Evolutionary conservation across 2,329 filamentous ascomycete genomes (phyloP), one percentile per base, ranked within the genome.

Genomic region (Zymoseptoria crescenta): DNA sequence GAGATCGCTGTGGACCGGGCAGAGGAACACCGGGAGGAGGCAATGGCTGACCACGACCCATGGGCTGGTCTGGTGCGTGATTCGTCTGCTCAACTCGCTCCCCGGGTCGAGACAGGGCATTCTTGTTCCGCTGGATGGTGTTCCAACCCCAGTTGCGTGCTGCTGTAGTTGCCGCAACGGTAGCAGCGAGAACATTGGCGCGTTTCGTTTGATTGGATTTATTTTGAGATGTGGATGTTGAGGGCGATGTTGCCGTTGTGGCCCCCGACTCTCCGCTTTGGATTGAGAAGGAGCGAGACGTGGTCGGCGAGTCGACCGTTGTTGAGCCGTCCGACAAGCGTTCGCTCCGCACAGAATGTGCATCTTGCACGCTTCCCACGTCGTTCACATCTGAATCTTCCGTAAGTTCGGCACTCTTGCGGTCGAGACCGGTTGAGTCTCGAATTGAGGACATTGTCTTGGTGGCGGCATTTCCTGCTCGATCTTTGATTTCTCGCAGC

Each of bases 11-110:
- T 45, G 70, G 70, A 8, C 72, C 71, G 9, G 91, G 91, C 1
- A 96, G 79, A 3, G 91, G 91, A 51, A 82, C 86, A 1, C 91
- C 91, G 2, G 88, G 89, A 8, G 91, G 90, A 52, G 90, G 91
- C 19, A 96, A 77, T 1, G 91, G 91, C 66, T 88, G 87, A 0
- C 91, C 91, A 48, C 91, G 83, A 1, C 91, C 91, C 77, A 95
- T 91, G 1, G 91, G 91, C 66, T 89, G 60, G 35, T 59, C 59
- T 6, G 57, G 49, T 0, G 30, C 27, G 3, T 50, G 53, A 27
- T 55, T 56, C 3, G 30, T 49, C 20, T 51, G 20, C 41, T 61
- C 54, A 16, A 16, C 77, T 51, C 51, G 58, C 79, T 74, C 62
- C 82, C 80, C 10, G 83, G 30, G 21, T 20, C 57, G 58, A 21